Evolutionary conservation across 768 basidiomycete species (phyloP), one percentile per base, ranked within the genome.

Genomic region (Rhizopogon vesiculosus): DNA sequence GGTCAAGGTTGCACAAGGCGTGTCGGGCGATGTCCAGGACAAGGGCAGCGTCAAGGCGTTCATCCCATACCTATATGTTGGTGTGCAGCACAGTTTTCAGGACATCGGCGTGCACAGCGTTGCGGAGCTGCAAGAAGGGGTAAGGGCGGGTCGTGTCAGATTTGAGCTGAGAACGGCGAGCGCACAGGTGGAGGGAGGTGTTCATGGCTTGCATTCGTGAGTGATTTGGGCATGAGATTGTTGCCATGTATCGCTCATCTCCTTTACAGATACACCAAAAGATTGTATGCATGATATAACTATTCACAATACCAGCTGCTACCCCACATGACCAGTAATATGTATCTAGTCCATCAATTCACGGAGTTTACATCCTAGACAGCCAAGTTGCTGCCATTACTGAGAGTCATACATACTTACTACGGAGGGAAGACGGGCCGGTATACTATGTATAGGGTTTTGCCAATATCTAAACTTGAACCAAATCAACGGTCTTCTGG

Each of bases 1-100:
- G 3, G 87, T 99, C 70, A 97, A 98, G 77, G 96, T 98, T 42
- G 96, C 96, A 2, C 91, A 95, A 70, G 93, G 93, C 58, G 96
- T 99, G 6, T 90, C 90, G 9, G 96, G 96, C 13, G 93, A 98
- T 64, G 96, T 98, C 10, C 90, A 92, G 71, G 96, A 99, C 73
- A 98, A 96, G 78, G 97, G 97, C 7, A 92, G 91, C 58, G 85
- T 98, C 62, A 87, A 85, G 75, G 88, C 89, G 51, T 98, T 98
- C 72, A 68, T 98, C 45, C 95, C 94, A 2, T 93, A 92, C 66
- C 74, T 93, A 38, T 73, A 89, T 55, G 79, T 81, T 3, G 91
- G 91, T 4, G 76, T 93, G 40, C 94, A 98, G 72, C 95, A 98
- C 72, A 94, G 92, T 60, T 75, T 98, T 61, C 96, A 98, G 76